These are phyloP conservation scores for Hypoxylon subgilvum DNA, from an alignment of 495 filamentous ascomycete genomes.

Conservation along the genomic window DNA sequence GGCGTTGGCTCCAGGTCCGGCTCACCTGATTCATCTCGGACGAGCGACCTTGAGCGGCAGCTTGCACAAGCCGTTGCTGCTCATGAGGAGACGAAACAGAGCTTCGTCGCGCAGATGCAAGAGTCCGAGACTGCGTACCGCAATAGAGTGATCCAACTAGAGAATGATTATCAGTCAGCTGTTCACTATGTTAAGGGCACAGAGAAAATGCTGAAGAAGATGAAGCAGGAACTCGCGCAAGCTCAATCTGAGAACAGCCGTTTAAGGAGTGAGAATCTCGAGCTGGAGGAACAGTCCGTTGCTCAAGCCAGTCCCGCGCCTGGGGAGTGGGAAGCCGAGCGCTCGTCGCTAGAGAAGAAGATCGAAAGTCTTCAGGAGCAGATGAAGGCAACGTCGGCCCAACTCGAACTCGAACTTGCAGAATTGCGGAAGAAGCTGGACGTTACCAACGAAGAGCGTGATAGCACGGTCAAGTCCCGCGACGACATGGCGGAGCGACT, in stretches of 20 bases:
- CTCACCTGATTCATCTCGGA: conserved; percentile 79
- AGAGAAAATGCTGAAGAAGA: conserved; percentile 97
- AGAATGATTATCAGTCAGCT: conserved; percentile 97
- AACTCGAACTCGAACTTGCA: conserved; percentile 74
- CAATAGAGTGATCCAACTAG: conserved; percentile 89
- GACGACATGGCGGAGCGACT: conserved; percentile 67
- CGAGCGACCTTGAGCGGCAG: conserved; percentile 89
- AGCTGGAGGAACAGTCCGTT: conserved; percentile 58
- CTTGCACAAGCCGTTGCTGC: conserved; percentile 76
- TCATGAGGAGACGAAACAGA: conserved; percentile 80
- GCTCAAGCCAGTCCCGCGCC: conserved; percentile 48
- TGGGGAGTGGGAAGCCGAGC: conserved; percentile 79
- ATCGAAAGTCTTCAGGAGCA: conserved; percentile 70
- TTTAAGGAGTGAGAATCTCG: conserved; percentile 78
- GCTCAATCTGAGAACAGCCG: conserved; percentile 86
- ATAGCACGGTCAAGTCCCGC: conserved; percentile 61
- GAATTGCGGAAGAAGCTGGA: conserved; percentile 71
- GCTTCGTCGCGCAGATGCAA: conserved; percentile 76
- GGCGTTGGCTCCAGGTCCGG: conserved; percentile 67
- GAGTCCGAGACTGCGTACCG: conserved; percentile 84
- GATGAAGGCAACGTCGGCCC: conserved; percentile 65
- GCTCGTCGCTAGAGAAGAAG: conserved; percentile 66
- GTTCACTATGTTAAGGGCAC: conserved; percentile 99
- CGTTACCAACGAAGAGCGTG: conserved; percentile 68
- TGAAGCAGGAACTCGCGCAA: conserved; percentile 92